Percentiles rank a stretch among this genome's conserved stretches.
phyloP scores from a whole-genome alignment of 345 rosid species.

The Gossypium bickii region DNA sequence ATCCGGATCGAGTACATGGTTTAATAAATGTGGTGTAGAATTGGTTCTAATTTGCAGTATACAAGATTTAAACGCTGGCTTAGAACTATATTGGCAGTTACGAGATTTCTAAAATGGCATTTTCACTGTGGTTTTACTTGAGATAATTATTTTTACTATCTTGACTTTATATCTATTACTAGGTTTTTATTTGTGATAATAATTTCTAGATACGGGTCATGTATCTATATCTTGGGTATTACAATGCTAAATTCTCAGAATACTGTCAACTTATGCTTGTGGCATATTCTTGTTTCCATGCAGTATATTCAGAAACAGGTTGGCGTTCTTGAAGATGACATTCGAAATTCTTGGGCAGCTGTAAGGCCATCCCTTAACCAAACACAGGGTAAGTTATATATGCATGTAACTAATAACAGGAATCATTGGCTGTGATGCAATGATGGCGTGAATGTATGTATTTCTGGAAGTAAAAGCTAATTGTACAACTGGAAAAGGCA shows the following conservation, averaged over 20 bases:
- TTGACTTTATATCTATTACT: not conserved
- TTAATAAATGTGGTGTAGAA: not conserved
- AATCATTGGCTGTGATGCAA: not conserved
- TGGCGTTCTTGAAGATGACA: slow-evolving; percentile 60
- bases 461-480: not conserved
- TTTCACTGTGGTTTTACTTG: not conserved
- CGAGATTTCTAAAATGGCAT: not conserved
- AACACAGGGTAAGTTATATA: slow-evolving; percentile 30
- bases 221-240: not conserved
- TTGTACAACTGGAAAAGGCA: not conserved
- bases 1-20: not conserved
- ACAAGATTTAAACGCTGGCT: not conserved
- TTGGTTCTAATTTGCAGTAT: not conserved
- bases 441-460: not conserved
- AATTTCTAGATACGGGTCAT: not conserved
- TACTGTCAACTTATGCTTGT: not conserved
- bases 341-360: slow-evolving; percentile 68
- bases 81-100: not conserved
- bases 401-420: slow-evolving; percentile 11
- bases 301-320: slow-evolving; percentile 85
- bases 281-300: slow-evolving; percentile 16
- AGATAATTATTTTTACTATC: not conserved
- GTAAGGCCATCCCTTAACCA: slow-evolving; percentile 38
- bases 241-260: not conserved
- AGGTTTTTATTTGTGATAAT: not conserved